A percentile compares a stretch with the other conserved stretches of the same genome.
phyloP scores from a whole-genome alignment of 306 rosid genomes.

The Gastrolobium villosum region DNA sequence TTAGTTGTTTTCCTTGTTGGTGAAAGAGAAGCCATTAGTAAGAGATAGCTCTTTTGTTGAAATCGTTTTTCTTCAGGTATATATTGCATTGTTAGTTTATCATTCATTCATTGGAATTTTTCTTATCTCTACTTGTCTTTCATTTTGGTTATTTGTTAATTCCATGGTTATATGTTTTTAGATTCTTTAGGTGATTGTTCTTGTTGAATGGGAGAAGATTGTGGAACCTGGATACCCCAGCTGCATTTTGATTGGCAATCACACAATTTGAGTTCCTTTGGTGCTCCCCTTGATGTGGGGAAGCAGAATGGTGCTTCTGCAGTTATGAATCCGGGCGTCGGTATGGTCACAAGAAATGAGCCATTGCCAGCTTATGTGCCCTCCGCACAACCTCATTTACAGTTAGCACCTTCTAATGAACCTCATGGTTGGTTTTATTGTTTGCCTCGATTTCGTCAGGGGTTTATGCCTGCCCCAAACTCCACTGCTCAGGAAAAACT shows the following conservation, averaged over 20 bases:
- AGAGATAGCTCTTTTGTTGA: slow-evolving; percentile 63
- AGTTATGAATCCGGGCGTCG: slow-evolving; percentile 50
- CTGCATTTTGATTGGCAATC: slow-evolving; percentile 66
- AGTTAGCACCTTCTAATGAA: slow-evolving; percentile 62
- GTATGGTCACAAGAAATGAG: slow-evolving; percentile 54
- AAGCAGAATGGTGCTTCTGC: slow-evolving; percentile 60
- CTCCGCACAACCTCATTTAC: slow-evolving; percentile 58
- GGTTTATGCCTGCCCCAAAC: slow-evolving; percentile 56
- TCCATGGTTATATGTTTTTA: slow-evolving; percentile 9
- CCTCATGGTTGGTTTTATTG: slow-evolving; percentile 80
- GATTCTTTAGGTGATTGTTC: slow-evolving; percentile 66
- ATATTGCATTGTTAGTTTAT: slow-evolving; percentile 24
- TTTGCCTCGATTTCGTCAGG: slow-evolving; percentile 69
- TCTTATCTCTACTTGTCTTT: background rate
- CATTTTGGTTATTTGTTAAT: background rate
- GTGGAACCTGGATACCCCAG: slow-evolving; percentile 63
- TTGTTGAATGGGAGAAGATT: slow-evolving; percentile 82
- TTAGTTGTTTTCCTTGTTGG: slow-evolving; percentile 73
- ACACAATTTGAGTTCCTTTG: slow-evolving; percentile 55
- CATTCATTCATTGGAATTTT: background rate
- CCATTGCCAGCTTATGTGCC: slow-evolving; percentile 52
- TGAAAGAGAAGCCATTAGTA: slow-evolving; percentile 61
- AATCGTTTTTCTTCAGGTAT: slow-evolving; percentile 73
- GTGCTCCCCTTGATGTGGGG: slow-evolving; percentile 57
- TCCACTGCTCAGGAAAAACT: slow-evolving; percentile 47